phyloP scores from a whole-genome alignment of 129 eudicot species.

The Centaurea solstitialis region DNA sequence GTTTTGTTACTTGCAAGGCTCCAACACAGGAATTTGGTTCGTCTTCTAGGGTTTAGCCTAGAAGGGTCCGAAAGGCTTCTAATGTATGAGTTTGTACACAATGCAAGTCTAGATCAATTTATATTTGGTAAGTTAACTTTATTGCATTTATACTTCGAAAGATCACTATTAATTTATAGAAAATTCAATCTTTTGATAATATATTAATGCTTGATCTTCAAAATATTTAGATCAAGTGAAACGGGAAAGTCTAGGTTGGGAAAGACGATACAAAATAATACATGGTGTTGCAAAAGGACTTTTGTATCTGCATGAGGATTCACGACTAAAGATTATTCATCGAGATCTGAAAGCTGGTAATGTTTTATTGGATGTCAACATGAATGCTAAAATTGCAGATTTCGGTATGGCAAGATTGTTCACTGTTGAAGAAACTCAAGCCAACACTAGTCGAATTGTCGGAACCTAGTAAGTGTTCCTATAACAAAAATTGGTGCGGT shows the following conservation, averaged over 20 bases:
- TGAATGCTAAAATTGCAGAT: conserved; percentile 57
- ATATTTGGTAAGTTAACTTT: conserved; percentile 44
- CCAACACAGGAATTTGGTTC: conserved; percentile 53
- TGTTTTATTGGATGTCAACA: conserved; percentile 41
- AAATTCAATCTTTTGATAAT: neutral
- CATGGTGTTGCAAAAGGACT: conserved; percentile 45
- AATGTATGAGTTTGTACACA: conserved; percentile 50
- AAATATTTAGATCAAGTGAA: conserved; percentile 18
- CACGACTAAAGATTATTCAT: conserved; percentile 46
- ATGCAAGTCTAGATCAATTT: conserved; percentile 52
- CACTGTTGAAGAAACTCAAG: conserved; percentile 44
- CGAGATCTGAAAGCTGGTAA: conserved; percentile 62
- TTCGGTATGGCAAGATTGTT: conserved; percentile 54
- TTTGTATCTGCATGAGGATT: conserved; percentile 56
- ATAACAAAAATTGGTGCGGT: neutral
- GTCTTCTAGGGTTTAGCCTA: conserved; percentile 53
- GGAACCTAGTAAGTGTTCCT: conserved; percentile 53
- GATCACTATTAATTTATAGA: neutral
- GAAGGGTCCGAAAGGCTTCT: conserved; percentile 49
- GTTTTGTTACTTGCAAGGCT: conserved; percentile 47
- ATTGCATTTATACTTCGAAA: neutral
- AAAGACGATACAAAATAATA: conserved; percentile 40
- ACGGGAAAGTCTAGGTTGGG: conserved; percentile 32
- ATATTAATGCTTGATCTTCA: neutral
- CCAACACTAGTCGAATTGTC: conserved; percentile 35